These are phyloP conservation scores for Gymnopus androsaceus DNA, from an alignment of 1,284 basidiomycete species.

Conservation along the genomic window DNA sequence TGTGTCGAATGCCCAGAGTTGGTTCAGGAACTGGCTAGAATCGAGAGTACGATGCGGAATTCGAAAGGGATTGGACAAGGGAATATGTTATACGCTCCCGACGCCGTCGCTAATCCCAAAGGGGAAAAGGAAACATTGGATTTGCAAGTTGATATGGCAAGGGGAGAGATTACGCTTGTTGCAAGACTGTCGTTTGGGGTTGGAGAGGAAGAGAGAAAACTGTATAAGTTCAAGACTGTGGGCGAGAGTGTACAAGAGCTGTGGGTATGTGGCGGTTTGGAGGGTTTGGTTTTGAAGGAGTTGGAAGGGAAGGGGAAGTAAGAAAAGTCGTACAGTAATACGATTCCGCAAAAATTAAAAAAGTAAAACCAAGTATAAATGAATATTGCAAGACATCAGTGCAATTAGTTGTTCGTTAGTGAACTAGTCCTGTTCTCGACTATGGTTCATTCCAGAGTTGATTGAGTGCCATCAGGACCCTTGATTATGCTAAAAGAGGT, in stretches of 20 bases:
- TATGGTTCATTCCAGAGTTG: too few relatives aligned
- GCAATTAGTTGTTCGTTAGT: too few relatives aligned
- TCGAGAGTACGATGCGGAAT: conserved; percentile 71
- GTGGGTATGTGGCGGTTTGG: conserved; percentile 80
- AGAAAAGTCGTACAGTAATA: background rate
- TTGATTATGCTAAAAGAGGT: too few relatives aligned
- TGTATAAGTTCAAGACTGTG: conserved; percentile 74
- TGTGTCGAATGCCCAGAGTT: conserved; percentile 92
- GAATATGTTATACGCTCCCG: conserved; percentile 22
- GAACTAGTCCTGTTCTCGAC: too few relatives aligned
- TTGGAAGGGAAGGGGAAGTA: conserved; percentile 39
- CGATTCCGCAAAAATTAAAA: too few relatives aligned
- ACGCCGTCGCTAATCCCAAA: too few relatives aligned
- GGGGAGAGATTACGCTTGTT: conserved; percentile 26
- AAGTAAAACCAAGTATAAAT: too few relatives aligned
- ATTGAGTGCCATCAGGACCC: too few relatives aligned
- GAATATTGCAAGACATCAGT: too few relatives aligned
- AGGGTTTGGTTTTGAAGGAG: conserved; percentile 78
- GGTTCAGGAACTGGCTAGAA: conserved; percentile 78
- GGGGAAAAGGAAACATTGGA: conserved; percentile 21
- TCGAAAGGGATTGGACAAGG: conserved; percentile 79
- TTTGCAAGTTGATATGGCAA: conserved; percentile 50
- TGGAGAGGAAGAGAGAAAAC: conserved; percentile 49
- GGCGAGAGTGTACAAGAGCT: conserved; percentile 93
- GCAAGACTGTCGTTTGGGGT: background rate